Evolutionary conservation across 768 basidiomycete species (phyloP), one percentile per base, ranked within the genome.

Genomic region (Steccherinum ochraceum): DNA sequence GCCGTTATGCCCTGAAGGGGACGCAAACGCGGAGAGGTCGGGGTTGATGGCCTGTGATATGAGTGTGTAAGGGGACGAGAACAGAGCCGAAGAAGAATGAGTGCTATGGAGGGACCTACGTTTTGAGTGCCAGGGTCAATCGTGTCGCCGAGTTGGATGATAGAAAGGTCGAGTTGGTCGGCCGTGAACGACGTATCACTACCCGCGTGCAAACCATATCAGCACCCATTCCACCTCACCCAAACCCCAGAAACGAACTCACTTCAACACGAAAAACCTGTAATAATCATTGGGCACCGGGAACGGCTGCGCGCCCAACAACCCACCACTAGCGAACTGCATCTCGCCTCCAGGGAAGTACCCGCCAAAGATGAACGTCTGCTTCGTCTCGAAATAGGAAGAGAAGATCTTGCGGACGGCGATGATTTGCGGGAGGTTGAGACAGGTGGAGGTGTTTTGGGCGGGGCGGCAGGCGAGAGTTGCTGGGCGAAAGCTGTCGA

Each of bases 281-380:
- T 54, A 55, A 46, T 54, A 59, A 10, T 51, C 48, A 24, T 26
- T 55, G 7, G 47, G 30, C 7, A 59, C 44, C 3, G 18, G 39
- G 39, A 58, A 58, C 11, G 55, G 57, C 21, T 46, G 46, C 40
- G 43, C 30, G 20, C 55, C 58, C 11, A 62, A 54, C 5, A 56
- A 46, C 16, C 57, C 59, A 20, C 49, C 24, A 16, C 16, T 16
- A 16, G 30, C 30, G 16, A 54, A 53, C 41, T 52, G 58, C 41
- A 43, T n/a, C 52, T 65, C 62, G 35, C 63, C 64, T 18, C 64
- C 60, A 48, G 61, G 64, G 53, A 64, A 63, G 49, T 62, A 65
- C 16, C 58, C 51, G 19, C 61, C 58, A 35, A 61, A 64, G 1
- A 64, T 39, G 48, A 56, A 59, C 3, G 57, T 56, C 35, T 61